These are phyloP conservation scores for Cotoneaster glaucophyllus DNA, from an alignment of 306 rosid species.

Conservation along the genomic window DNA sequence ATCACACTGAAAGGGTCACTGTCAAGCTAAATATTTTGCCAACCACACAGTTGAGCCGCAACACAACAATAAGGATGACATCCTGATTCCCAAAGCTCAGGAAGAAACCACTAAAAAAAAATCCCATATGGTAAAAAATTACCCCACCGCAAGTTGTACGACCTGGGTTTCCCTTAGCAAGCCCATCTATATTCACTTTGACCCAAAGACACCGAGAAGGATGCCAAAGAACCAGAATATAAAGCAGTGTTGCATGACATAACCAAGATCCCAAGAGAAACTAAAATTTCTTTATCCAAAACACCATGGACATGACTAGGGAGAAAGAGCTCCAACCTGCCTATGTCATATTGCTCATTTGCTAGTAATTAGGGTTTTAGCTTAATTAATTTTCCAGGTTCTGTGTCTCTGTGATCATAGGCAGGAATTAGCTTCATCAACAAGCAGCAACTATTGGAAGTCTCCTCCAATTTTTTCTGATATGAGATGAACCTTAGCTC, in stretches of 20 bases:
- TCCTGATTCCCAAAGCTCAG: not conserved
- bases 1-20: not conserved
- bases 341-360: not conserved
- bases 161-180: not conserved
- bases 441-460: no score
- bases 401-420: not conserved
- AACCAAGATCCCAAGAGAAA: no score
- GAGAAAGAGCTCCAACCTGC: no score
- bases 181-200: no score
- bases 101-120: not conserved
- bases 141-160: not conserved
- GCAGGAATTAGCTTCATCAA: no score
- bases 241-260: no score
- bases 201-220: no score
- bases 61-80: not conserved
- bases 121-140: not conserved
- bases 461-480: not conserved
- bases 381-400: not conserved
- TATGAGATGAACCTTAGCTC: not conserved
- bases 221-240: no score
- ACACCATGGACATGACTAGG: not conserved
- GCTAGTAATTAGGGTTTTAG: not conserved
- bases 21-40: not conserved
- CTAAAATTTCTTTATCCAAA: no score
- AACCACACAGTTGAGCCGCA: not conserved